Evolutionary conservation across 2,329 filamentous ascomycete species (phyloP).

Genomic region (Capronia epimyces): DNA sequence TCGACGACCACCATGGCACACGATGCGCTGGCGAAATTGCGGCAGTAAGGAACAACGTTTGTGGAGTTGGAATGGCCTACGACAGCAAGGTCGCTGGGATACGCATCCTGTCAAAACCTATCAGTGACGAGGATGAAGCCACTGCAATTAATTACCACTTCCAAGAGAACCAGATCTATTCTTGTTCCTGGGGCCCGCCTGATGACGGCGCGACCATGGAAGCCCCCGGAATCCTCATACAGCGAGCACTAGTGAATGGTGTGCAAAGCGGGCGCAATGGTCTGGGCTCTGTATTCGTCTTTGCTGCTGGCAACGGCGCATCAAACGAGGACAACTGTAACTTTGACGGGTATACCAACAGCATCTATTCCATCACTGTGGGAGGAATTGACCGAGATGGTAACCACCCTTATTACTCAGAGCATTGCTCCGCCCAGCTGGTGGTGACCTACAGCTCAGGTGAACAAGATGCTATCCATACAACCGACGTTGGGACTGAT

Average conservation of each 20-base stretch:
- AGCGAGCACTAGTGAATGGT: slow-evolving; percentile 83
- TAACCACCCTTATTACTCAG: slow-evolving; percentile 90
- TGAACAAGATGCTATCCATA: slow-evolving; percentile 82
- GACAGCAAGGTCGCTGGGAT: slow-evolving; percentile 85
- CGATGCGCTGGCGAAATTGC: slow-evolving; percentile 91
- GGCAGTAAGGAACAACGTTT: slow-evolving; percentile 86
- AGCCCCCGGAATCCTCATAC: slow-evolving; percentile 80
- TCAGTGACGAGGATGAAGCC: slow-evolving; percentile 88
- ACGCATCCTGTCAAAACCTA: slow-evolving; percentile 84
- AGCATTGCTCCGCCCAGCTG: slow-evolving; percentile 89
- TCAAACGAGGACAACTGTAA: slow-evolving; percentile 90
- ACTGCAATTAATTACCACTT: slow-evolving; percentile 86
- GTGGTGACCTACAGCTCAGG: slow-evolving; percentile 97
- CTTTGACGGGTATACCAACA: slow-evolving; percentile 98
- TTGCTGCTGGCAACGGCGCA: slow-evolving; percentile 93
- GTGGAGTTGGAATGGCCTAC: slow-evolving; percentile 92
- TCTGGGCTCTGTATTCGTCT: slow-evolving; percentile 88
- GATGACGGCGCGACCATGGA: slow-evolving; percentile 95
- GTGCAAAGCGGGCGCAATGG: slow-evolving; percentile 80
- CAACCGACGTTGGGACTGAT: slow-evolving; percentile 84
- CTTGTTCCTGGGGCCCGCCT: slow-evolving; percentile 95
- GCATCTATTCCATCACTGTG: slow-evolving; percentile 96
- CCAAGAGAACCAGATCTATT: slow-evolving; percentile 92
- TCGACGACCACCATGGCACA: slow-evolving; percentile 85
- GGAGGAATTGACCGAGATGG: slow-evolving; percentile 85